phyloP scores from a whole-genome alignment of 108 stramenopile genomes.

The Nitzschia sp. region DNA sequence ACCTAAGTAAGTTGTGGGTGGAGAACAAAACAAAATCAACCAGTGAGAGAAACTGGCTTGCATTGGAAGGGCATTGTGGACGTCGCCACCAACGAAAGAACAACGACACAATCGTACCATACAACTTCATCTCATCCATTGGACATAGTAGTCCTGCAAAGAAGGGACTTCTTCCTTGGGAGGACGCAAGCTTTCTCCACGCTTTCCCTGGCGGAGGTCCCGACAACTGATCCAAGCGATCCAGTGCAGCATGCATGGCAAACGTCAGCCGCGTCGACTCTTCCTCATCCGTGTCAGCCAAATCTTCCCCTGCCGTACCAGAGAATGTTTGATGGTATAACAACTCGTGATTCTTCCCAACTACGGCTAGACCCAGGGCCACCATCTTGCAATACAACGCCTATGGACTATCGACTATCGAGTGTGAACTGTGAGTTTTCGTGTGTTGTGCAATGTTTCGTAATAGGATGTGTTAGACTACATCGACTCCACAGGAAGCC shows the following conservation, averaged over 20 bases:
- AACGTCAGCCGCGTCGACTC: constrained; percentile 41
- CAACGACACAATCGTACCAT: constrained; percentile 26
- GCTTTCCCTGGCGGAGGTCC: constrained; percentile 37
- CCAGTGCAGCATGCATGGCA: constrained; percentile 56
- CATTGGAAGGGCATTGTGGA: not conserved
- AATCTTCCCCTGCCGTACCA: not conserved
- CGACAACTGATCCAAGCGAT: constrained; percentile 57
- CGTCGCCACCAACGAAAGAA: no score
- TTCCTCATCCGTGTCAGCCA: constrained; percentile 8
- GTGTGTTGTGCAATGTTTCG: no score
- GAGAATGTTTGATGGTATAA: constrained; percentile 47
- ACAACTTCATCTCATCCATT: constrained; percentile 50
- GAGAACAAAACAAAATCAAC: not conserved
- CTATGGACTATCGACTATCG: no score
- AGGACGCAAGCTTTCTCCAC: constrained; percentile 24
- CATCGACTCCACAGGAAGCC: no score
- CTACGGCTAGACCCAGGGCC: constrained; percentile 41
- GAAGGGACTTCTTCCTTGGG: constrained; percentile 34
- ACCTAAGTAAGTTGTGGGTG: not conserved
- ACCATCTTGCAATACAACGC: constrained; percentile 24
- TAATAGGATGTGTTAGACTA: no score
- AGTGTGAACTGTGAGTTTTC: no score
- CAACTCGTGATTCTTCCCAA: constrained; percentile 57
- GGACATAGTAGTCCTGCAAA: constrained; percentile 51
- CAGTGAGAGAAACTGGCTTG: not conserved